phyloP scores from a whole-genome alignment of 805 yeast genomes.

The Candida odintsovae region DNA sequence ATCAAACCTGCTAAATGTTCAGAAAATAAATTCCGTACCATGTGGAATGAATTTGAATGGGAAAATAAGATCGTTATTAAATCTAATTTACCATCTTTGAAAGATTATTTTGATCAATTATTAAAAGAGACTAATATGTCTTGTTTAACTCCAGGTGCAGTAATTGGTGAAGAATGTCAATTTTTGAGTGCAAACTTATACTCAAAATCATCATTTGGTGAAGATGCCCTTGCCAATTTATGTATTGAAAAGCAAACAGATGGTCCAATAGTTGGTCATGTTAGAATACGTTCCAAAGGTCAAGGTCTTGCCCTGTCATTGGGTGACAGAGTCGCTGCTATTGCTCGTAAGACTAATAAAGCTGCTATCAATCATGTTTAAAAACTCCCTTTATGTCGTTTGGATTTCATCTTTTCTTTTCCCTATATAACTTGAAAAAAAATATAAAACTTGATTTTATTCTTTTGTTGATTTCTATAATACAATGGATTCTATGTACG shows the following conservation, averaged over 20 bases:
- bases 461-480: neutral
- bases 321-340: constrained; percentile 89
- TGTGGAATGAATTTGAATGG: constrained; percentile 99
- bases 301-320: constrained; percentile 94
- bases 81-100: constrained; percentile 58
- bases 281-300: constrained; percentile 93
- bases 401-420: neutral
- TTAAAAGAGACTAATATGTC: constrained; percentile 88
- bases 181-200: constrained; percentile 93
- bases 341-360: constrained; percentile 54
- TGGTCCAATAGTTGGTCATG: constrained; percentile 86
- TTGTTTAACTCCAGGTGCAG: constrained; percentile 86
- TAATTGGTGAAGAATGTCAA: constrained; percentile 83
- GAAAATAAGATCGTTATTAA: constrained; percentile 93
- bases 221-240: constrained; percentile 93
- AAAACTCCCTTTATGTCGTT: constrained; percentile 1
- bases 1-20: constrained; percentile 91
- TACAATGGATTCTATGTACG: neutral
- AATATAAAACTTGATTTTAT: too few relatives aligned
- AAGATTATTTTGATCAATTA: constrained; percentile 71
- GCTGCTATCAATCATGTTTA: constrained; percentile 28
- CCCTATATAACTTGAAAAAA: neutral
- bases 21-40: constrained; percentile 85
- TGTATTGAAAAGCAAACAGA: constrained; percentile 78
- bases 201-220: constrained; percentile 91